Conservation (phyloP, 2,329 filamentous ascomycete species). For the Rhynchosporium secalis region DNA sequence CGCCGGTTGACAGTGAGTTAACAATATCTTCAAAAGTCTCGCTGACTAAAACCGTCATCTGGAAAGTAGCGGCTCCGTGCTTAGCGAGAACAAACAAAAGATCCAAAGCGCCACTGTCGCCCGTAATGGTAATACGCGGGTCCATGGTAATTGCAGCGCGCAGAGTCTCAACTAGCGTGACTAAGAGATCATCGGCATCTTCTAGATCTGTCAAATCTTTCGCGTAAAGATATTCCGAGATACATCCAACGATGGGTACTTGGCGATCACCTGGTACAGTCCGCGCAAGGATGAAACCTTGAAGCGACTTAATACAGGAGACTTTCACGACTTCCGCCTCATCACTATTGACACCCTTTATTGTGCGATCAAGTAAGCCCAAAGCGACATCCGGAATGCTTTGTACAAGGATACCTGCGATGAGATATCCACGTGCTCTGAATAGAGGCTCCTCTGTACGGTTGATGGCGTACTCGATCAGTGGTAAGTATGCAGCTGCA, state of each 20-base stretch:
- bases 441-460: constrained; percentile 72
- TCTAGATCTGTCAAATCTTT: constrained; percentile 82
- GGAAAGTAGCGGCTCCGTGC: constrained; percentile 85
- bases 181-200: constrained; percentile 88
- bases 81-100: constrained; percentile 87
- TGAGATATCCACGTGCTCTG: constrained; percentile 81
- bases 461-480: constrained; percentile 76
- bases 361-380: constrained; percentile 67
- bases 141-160: constrained; percentile 81
- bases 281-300: constrained; percentile 59
- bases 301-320: constrained; percentile 83
- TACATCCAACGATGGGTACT: constrained; percentile 56
- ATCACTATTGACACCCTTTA: constrained; percentile 74
- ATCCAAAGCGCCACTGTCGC: constrained; percentile 73
- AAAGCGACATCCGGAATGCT: constrained; percentile 61
- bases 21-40: constrained; percentile 93
- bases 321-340: constrained; percentile 88
- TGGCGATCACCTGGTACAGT: constrained; percentile 58
- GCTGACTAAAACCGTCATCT: constrained; percentile 81
- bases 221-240: constrained; percentile 71
- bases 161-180: constrained; percentile 84
- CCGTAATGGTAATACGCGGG: constrained; percentile 69
- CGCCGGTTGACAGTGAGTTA: constrained; percentile 62
- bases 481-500: constrained; percentile 72
- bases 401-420: constrained; percentile 76